Evolutionary conservation across 768 basidiomycete species (phyloP), one percentile per base, ranked within the genome.

Genomic region (Leucogyrophana mollusca): DNA sequence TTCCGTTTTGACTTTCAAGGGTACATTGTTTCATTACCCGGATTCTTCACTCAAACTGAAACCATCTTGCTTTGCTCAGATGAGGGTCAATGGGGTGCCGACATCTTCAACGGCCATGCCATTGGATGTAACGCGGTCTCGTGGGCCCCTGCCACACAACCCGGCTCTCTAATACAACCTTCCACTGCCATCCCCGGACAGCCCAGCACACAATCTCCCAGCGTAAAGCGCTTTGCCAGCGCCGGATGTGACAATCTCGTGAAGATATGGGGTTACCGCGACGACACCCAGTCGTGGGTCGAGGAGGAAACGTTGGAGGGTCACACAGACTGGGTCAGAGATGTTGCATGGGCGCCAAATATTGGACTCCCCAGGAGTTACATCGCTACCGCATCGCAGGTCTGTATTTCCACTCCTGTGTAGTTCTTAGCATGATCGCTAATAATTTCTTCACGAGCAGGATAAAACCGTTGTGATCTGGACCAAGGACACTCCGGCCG

Each of bases 301-400:
- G 90, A 92, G 56, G 94, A 94, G 63, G 94, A 95, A 57, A 81
- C 77, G 0, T 79, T 99, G 18, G 89, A 91, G 40, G 94, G 92
- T 0, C 95, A 99, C 66, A 80, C 87, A 0, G 95, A 99, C 66
- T 99, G 95, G 95, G 94, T 99, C 17, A 78, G 95, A 38, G 95
- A 98, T 62, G 94, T 97, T n/a, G 91, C 95, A 0, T 98, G 94
- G 94, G 94, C 94, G 1, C 95, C 96, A 0, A 96, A 92, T 55
- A 94, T 97, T 52, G 96, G 96, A 0, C 76, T 98, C 13, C 92
- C 95, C 0, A 79, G 93, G 51, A 88, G 85, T 60, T 97, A 97
- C 68, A 91, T 99, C 51, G 96, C 96, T 5, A 94, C 94, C 2
- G 93, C 93, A 0, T 94, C 91, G 0, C 94, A 97, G 72, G 82